Conservation (phyloP, 495 filamentous ascomycete genomes). For the Baudoinia panamericana region DNA sequence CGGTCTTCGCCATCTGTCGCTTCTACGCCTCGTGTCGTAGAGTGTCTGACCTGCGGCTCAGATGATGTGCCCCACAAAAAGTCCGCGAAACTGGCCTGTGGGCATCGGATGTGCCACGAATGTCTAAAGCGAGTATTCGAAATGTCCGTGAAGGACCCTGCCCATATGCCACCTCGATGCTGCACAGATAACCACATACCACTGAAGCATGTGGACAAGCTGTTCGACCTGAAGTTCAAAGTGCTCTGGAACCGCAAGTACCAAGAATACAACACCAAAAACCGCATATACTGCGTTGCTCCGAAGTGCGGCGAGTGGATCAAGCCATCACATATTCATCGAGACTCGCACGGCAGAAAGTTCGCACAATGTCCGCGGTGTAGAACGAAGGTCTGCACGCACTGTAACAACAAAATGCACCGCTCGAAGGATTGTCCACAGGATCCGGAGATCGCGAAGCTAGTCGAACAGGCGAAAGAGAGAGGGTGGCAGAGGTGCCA, state of each 20-base stretch:
- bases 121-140: constrained; percentile 63
- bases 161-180: constrained; percentile 69
- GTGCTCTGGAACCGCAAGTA: constrained; percentile 64
- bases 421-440: constrained; percentile 51
- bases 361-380: constrained; percentile 53
- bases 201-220: constrained; percentile 54
- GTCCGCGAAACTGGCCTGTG: constrained; percentile 57
- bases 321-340: constrained; percentile 49
- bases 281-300: constrained; percentile 61
- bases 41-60: constrained; percentile 57
- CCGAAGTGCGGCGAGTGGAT: constrained; percentile 63
- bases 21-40: constrained; percentile 26
- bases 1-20: constrained; percentile 11
- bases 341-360: constrained; percentile 37
- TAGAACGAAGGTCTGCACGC: constrained; percentile 57
- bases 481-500: constrained; percentile 68
- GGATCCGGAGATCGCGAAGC: constrained; percentile 51
- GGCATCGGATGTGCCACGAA: constrained; percentile 62
- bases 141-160: constrained; percentile 57
- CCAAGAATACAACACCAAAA: constrained; percentile 56
- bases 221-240: constrained; percentile 64
- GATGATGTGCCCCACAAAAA: constrained; percentile 45
- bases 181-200: constrained; percentile 61
- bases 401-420: constrained; percentile 65
- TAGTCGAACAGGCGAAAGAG: constrained; percentile 54